Evolutionary conservation across 352 stramenopile species (phyloP).

Genomic region (Nothophytophthora sp.): DNA sequence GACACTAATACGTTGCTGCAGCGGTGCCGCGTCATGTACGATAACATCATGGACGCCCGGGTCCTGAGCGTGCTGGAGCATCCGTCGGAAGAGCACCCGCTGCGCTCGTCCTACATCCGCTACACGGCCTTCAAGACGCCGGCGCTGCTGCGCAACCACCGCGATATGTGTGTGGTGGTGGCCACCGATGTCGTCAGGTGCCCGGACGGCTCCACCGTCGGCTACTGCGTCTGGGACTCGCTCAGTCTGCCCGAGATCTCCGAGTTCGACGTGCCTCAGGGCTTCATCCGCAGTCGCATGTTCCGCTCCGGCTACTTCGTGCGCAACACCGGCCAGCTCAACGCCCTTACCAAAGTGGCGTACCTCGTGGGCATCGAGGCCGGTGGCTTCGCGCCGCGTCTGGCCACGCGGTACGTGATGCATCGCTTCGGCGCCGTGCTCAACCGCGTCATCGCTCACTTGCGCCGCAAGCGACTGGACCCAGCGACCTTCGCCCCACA

Average conservation of each 20-base stretch:
- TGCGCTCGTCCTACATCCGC: slow-evolving; percentile 39
- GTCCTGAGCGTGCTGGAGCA: slow-evolving; percentile 36
- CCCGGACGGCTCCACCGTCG: slow-evolving; percentile 34
- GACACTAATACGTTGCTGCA: slow-evolving; percentile 35
- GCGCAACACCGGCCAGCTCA: slow-evolving; percentile 28
- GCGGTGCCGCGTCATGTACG: slow-evolving; percentile 39
- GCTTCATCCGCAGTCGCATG: slow-evolving; percentile 40
- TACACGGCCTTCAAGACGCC: slow-evolving; percentile 44
- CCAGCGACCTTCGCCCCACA: slow-evolving; percentile 29
- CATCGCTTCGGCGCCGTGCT: slow-evolving; percentile 36
- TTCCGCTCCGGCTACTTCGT: slow-evolving; percentile 46
- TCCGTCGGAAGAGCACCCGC: slow-evolving; percentile 25
- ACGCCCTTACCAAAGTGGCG: slow-evolving; percentile 31
- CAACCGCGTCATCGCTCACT: slow-evolving; percentile 33
- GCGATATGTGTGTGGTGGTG: slow-evolving; percentile 44
- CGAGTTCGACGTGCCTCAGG: slow-evolving; percentile 29
- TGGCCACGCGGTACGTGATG: slow-evolving; percentile 43
- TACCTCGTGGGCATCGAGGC: slow-evolving; percentile 49
- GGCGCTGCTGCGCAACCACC: slow-evolving; percentile 29
- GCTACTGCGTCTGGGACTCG: slow-evolving; percentile 51
- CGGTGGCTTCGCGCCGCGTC: slow-evolving; percentile 28
- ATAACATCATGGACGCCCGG: slow-evolving; percentile 39
- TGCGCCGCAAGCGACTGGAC: slow-evolving; percentile 28
- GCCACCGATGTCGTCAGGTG: slow-evolving; percentile 36
- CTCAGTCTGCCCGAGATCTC: slow-evolving; percentile 37